Evolutionary conservation across 306 rosid genomes (phyloP).

Genomic region (Ammopiptanthus mongolicus): DNA sequence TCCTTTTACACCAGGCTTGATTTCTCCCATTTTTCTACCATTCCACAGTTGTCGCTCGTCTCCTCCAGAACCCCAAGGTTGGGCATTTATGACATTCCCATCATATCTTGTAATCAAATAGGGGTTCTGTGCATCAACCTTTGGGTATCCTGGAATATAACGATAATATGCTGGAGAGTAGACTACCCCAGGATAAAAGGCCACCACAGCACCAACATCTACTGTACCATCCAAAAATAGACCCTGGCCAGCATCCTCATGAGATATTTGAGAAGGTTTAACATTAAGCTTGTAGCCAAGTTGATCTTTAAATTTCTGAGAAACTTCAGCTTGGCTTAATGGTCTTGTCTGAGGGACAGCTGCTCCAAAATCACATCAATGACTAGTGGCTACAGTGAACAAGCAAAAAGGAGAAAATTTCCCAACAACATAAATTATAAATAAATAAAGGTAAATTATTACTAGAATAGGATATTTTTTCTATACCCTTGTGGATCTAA

Average conservation of each 20-base stretch:
- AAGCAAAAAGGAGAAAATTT: constrained; percentile 3
- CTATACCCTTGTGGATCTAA: background rate
- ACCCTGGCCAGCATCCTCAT: constrained; percentile 79
- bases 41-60: constrained; percentile 58
- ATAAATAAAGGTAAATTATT: background rate
- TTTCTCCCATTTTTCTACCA: constrained; percentile 30
- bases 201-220: constrained; percentile 71
- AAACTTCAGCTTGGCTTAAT: constrained; percentile 48
- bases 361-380: constrained; percentile 55
- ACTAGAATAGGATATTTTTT: background rate
- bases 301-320: constrained; percentile 57
- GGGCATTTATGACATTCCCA: constrained; percentile 72
- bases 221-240: constrained; percentile 70
- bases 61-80: constrained; percentile 84
- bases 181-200: constrained; percentile 79
- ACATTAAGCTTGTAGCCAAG: constrained; percentile 67
- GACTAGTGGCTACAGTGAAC: constrained; percentile 28
- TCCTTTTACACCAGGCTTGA: constrained; percentile 28
- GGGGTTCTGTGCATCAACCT: constrained; percentile 63
- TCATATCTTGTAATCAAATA: constrained; percentile 90
- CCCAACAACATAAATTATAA: constrained; percentile 10
- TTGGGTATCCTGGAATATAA: constrained; percentile 89
- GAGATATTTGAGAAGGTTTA: constrained; percentile 67
- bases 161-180: constrained; percentile 83
- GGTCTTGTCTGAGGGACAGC: constrained; percentile 64